These are phyloP conservation scores for Verticillium zaregamsianum DNA, from an alignment of 2,329 filamentous ascomycete genomes.

Conservation along the genomic window DNA sequence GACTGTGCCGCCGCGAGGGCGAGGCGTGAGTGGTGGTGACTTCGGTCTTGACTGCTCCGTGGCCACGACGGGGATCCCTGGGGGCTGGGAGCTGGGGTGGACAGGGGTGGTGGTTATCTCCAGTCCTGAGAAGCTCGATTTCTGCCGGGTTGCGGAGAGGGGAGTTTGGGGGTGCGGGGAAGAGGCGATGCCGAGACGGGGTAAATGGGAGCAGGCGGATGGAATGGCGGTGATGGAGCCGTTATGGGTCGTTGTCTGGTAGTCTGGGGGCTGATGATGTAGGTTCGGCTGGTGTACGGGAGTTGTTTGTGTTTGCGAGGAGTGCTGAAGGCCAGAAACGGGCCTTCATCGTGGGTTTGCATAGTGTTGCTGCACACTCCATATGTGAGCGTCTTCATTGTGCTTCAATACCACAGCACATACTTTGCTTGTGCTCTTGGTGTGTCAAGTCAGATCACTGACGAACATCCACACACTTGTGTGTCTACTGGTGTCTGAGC, in stretches of 20 bases:
- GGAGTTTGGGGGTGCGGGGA: background rate
- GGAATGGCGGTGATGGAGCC: background rate
- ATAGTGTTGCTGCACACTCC: too few relatives aligned
- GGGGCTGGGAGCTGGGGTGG: background rate
- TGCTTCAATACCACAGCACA: too few relatives aligned
- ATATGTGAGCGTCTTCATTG: too few relatives aligned
- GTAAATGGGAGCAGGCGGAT: constrained; percentile 1
- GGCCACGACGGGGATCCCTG: constrained; percentile 2
- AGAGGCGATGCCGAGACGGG: constrained; percentile 1
- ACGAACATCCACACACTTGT: too few relatives aligned
- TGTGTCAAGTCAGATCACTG: too few relatives aligned
- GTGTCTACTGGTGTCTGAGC: background rate
- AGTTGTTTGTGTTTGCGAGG: background rate
- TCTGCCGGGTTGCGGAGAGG: constrained; percentile 1
- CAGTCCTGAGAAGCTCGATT: background rate
- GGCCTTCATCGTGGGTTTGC: too few relatives aligned
- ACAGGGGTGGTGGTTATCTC: background rate
- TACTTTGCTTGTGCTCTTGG: too few relatives aligned
- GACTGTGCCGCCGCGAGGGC: background rate
- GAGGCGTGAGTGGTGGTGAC: background rate
- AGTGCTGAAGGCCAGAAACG: too few relatives aligned
- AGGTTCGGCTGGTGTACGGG: background rate
- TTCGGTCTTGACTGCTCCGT: constrained; percentile 7
- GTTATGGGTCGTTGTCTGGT: background rate
- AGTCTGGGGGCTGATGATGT: background rate